Base-by-base conservation (phyloP, 2,329 filamentous ascomycete species). In the Calonectria fujianensis region DNA sequence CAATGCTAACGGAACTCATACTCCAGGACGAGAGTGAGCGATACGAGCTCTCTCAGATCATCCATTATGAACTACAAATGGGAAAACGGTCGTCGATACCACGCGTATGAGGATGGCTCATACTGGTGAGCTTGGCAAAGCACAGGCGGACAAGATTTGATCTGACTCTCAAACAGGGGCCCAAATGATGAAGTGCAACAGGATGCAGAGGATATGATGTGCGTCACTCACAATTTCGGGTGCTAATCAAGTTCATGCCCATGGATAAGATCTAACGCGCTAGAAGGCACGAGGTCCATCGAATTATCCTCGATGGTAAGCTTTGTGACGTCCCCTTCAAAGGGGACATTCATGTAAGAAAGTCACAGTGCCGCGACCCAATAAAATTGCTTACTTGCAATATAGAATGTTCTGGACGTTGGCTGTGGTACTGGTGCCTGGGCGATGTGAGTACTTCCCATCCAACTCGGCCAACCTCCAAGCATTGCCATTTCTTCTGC, bases 31-130 rank as follows among this genome's bases (percentile, higher is more conserved):
- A 59, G 32, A 3, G 59, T 76, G 9, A 76, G 71, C 27, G 75
- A 76, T 29, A 76, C 73, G 2, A 67, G 61, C 45, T 76, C 75
- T 1, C 57, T 76, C 32, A 41, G 70, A 29, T 69, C 73, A 1
- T 76, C 75, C 14, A 75, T 76, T 6, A 41, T 76, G 9, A 76
- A 61, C 39, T 76, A 76, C 76, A 80, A 84, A 52, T 87, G 86
- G 74, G 85, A 89, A 70, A 85, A 89, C 67, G 88, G 88, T 3
- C 85, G 88, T 3, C 84, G 87, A 11, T 90, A 90, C 74, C 87
- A 89, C 76, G 84, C 83, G 63, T 88, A 85, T 78, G 84, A 85
- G 50, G 85, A 87, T 54, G 89, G 88, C 37, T 78, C 83, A 59
- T 86, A 86, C 72, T 76, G 75, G 75, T 75, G 20, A 67, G 67